Conservation (phyloP, 2,329 filamentous ascomycete species). For the Stagonosporopsis chrysanthemi region DNA sequence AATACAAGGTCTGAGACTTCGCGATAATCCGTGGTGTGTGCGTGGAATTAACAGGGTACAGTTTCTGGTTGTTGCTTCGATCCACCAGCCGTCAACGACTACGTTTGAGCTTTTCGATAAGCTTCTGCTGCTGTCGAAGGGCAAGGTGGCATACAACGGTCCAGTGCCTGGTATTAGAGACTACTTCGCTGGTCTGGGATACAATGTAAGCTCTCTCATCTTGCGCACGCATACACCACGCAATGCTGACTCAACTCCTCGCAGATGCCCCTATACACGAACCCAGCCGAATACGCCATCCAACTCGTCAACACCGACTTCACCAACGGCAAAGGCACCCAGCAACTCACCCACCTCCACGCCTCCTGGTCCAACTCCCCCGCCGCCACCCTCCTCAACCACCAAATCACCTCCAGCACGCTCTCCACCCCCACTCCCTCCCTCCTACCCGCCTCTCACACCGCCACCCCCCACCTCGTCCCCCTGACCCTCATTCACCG, state of each 20-base stretch:
- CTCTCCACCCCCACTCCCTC: not conserved
- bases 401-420: constrained; percentile 35
- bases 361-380: constrained; percentile 62
- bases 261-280: constrained; percentile 72
- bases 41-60: constrained; percentile 11
- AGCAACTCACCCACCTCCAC: constrained; percentile 63
- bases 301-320: constrained; percentile 84
- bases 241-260: not conserved
- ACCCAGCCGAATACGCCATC: constrained; percentile 81
- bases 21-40: not conserved
- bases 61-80: constrained; percentile 81
- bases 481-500: constrained; percentile 75
- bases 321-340: constrained; percentile 56
- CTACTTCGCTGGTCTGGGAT: constrained; percentile 70
- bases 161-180: constrained; percentile 62
- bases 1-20: constrained; percentile 65
- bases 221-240: not conserved
- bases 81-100: constrained; percentile 83
- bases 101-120: constrained; percentile 85
- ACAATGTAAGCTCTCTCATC: constrained; percentile 31
- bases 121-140: constrained; percentile 74
- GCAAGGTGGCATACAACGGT: constrained; percentile 77
- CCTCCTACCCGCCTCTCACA: not conserved
- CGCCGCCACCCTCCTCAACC: constrained; percentile 38
- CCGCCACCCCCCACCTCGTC: constrained; percentile 59